phyloP scores from a whole-genome alignment of 805 yeast genomes.

The Torulaspora maleeae region DNA sequence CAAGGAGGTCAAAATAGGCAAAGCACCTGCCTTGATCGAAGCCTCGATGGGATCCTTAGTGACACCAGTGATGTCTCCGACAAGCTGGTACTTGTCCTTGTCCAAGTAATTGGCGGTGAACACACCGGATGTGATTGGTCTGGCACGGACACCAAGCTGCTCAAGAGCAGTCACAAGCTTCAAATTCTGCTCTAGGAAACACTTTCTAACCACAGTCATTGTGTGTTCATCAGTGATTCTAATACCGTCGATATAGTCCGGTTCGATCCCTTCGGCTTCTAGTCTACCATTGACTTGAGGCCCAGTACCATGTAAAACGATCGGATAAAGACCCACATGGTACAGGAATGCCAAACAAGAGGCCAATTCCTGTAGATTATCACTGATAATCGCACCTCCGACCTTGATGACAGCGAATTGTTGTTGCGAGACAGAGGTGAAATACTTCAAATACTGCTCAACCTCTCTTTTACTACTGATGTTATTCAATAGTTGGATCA shows the following conservation, averaged over 20 bases:
- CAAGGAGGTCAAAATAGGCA: slow-evolving; percentile 91
- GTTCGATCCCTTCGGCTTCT: slow-evolving; percentile 92
- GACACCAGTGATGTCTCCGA: slow-evolving; percentile 83
- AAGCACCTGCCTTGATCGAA: slow-evolving; percentile 90
- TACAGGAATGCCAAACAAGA: slow-evolving; percentile 92
- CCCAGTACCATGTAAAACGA: slow-evolving; percentile 96
- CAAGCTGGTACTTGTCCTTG: slow-evolving; percentile 83
- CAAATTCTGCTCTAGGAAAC: slow-evolving; percentile 93
- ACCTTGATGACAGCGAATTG: slow-evolving; percentile 98
- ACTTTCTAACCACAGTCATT: slow-evolving; percentile 92
- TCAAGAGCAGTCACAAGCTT: slow-evolving; percentile 94
- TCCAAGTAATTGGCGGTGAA: slow-evolving; percentile 90
- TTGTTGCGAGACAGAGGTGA: slow-evolving; percentile 92
- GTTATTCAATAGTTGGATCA: slow-evolving; percentile 88
- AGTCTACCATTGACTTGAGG: slow-evolving; percentile 95
- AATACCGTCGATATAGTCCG: slow-evolving; percentile 93
- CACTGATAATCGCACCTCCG: slow-evolving; percentile 98
- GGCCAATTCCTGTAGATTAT: slow-evolving; percentile 87
- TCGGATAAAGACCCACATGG: slow-evolving; percentile 96
- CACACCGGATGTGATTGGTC: slow-evolving; percentile 98
- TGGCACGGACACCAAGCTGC: slow-evolving; percentile 93
- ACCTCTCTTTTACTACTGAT: slow-evolving; percentile 97
- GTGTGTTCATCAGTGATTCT: slow-evolving; percentile 92
- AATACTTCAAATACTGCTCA: slow-evolving; percentile 93
- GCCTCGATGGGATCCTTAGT: slow-evolving; percentile 90